Evolutionary conservation across 2,329 filamentous ascomycete genomes (phyloP), one percentile per base, ranked within the genome.

Genomic region (Dactylellina drechsleri): DNA sequence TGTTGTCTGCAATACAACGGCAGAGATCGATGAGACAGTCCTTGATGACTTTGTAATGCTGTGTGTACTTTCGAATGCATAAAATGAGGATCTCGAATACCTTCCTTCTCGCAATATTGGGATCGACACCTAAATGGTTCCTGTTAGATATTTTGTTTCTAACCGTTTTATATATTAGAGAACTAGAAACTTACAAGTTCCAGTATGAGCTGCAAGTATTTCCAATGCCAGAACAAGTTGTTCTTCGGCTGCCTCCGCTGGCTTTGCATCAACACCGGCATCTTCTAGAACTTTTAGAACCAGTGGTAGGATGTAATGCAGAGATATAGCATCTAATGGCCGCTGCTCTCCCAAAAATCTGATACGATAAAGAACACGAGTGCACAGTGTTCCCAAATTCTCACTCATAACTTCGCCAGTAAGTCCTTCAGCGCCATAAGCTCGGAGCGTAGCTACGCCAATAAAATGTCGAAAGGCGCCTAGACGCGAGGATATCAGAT

Each of bases 21-120:
- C 92, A 92, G 77, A 96, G 87, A 81, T 98, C 92, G 64, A 91
- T 86, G 77, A 99, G 87, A 79, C 92, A 96, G 82, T 99, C 95
- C 81, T 94, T 97, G 83, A 97, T 89, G 70, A 93, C 85, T 82
- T 97, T 97, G 84, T 97, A 97, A 82, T 99, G 95, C 80, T 96
- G 93, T 52, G 89, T 90, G 81, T 96, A 97, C 74, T 84, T 87
- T 81, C 96, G 92, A 91, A 99, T 96, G 0, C 93, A 90, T 52
- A 85, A 85, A 67, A 97, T 89, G 43, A 99, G 84, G 2, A 87
- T 85, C 1, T 87, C 84, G 2, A 98, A 82, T 43, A 97, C 85
- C 71, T 93, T 88, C 60, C 87, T 86, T 7, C 95, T 89, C 31
- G 94, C 93, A 26, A 77, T 76, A 47, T 78, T 76, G 8, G 72